Conservation (phyloP, 768 basidiomycete genomes). For the Termitomyces sp. region DNA sequence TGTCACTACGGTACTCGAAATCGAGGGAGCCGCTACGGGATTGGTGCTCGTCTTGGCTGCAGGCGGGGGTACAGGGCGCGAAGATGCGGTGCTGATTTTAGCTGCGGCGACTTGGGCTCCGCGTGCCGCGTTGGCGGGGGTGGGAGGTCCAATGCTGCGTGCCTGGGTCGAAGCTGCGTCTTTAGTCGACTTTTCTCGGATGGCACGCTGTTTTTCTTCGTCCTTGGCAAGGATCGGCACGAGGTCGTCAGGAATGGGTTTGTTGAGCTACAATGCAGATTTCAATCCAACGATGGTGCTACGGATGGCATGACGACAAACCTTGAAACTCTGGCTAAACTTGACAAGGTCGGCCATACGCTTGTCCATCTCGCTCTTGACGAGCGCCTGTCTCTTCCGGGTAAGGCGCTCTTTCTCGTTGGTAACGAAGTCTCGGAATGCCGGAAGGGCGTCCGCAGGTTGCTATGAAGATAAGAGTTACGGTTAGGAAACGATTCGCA, state of each 20-base stretch:
- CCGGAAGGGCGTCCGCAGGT: conserved; percentile 73
- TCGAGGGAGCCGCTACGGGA: conserved; percentile 21
- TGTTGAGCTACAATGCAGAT: conserved; percentile 64
- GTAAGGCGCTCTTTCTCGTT: conserved; percentile 88
- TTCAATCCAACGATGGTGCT: background rate
- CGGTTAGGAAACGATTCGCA: background rate
- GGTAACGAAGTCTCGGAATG: conserved; percentile 91
- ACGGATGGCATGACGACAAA: conserved; percentile 28
- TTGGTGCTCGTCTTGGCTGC: conserved; percentile 29
- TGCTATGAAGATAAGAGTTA: conserved; percentile 37
- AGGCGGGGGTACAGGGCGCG: conserved; percentile 14
- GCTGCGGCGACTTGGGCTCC: conserved; percentile 36
- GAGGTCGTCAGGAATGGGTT: conserved; percentile 93
- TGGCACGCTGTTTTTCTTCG: conserved; percentile 83
- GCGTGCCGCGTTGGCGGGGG: conserved; percentile 50
- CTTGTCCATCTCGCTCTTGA: conserved; percentile 93
- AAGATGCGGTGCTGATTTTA: conserved; percentile 30
- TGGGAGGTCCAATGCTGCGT: conserved; percentile 65
- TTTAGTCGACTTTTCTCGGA: conserved; percentile 71
- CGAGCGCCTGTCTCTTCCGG: conserved; percentile 85
- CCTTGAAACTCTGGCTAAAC: conserved; percentile 95
- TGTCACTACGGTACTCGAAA: conserved; percentile 14
- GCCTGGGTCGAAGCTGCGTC: conserved; percentile 69
- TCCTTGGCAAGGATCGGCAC: conserved; percentile 93
- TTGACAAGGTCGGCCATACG: conserved; percentile 90